Evolutionary conservation across 768 basidiomycete species (phyloP), one percentile per base, ranked within the genome.

Genomic region (Suillus luteus): DNA sequence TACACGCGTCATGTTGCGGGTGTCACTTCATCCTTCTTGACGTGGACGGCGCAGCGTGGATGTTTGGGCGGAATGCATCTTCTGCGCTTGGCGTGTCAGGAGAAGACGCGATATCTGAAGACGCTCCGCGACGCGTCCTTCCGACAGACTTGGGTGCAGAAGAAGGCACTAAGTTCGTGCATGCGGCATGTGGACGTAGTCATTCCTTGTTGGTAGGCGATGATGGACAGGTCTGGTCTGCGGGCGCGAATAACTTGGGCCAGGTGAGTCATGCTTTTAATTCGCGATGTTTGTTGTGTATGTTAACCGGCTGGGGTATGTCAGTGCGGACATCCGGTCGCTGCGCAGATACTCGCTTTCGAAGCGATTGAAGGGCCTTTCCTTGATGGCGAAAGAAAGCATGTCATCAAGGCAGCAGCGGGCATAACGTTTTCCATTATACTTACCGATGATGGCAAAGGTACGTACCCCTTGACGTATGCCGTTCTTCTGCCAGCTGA

Each of bases 401-500:
- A 82, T 60, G 85, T 90, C 61, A 75, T 90, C 41, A 84, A 89
- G 72, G 94, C 88, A 27, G 85, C 88, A 7, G 93, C 92, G 0
- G 96, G 96, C 0, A 80, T 92, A 60, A 88, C 85, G 1, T 97
- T 97, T 77, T 92, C 93, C 0, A 72, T 95, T 7, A 85, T 96
- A 54, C 80, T 98, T 64, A 91, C 93, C 2, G 87, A 88, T 59
- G 83, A 83, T n/a, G 96, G 95, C 27, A 89, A 87, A 82, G 87
- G 92, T 88, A 66, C 59, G 81, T 33, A 43, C 63, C 40, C 9
- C 11, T 3, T n/a, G 44, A 57, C 40, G 3, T 43, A 15, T 57
- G 43, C 52, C 17, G 19, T 49, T 46, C 55, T 65, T 35, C 51
- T 55, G 60, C 37, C n/a, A 35, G 60, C 55, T 55, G 27, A 40